Evolutionary conservation across 495 filamentous ascomycete genomes (phyloP), one percentile per base, ranked within the genome.

Genomic region (Rusavskia elegans): DNA sequence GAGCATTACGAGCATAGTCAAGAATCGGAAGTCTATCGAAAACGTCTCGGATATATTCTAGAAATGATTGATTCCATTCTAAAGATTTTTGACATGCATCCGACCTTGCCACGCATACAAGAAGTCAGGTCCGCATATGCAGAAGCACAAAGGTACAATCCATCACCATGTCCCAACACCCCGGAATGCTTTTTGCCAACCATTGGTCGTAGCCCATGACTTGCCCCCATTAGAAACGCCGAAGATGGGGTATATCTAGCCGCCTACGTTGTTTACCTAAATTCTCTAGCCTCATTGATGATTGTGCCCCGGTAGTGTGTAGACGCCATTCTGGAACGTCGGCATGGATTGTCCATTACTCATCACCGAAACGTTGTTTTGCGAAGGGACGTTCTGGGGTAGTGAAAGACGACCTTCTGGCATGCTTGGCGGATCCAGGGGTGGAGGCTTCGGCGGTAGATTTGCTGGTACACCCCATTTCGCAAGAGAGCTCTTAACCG

Each of bases 381-480:
- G 55, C 35, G 55, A 46, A 40, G 59, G 59, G 35, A 61, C 55
- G 35, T 59, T 62, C 30, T 52, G 38, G 5, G 59, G 59, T 8
- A 62, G 53, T 20, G 59, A 57, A 35, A 59, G 57, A 2, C 56
- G 57, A 7, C 30, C 44, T 9, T 56, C 57, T 2, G 57, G 54
- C 45, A 62, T 54, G 40, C 49, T 55, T n/a, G 70, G 63, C 14
- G 73, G 69, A 55, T 75, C 70, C 9, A 73, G 73, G 29, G 74
- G 74, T 19, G 74, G 74, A 20, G 74, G 74, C 57, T 77, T 77
- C 13, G 71, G 71, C 38, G 74, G 74, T 19, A 77, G 65, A 57
- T 76, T 71, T 27, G 73, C 69, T 5, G 74, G 74, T 0, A 71
- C 76, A 13, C 74, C 72, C 74, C 74, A 77, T 67, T 76, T 77